Evolutionary conservation across 257 asterid genomes (phyloP).

Genomic region (Perilla frutescens): DNA sequence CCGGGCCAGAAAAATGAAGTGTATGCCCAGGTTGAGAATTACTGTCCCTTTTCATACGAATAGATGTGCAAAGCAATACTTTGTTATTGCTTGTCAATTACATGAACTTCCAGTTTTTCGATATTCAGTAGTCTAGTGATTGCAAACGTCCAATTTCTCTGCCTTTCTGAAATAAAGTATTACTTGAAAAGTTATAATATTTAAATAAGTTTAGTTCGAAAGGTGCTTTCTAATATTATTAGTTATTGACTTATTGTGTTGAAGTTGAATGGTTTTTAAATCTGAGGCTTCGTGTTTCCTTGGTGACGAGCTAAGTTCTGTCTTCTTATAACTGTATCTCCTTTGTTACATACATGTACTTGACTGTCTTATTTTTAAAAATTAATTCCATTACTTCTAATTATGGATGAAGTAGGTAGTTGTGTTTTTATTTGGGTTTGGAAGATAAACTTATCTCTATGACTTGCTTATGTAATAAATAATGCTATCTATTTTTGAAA

Average conservation of each 20-base stretch:
- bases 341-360: too few relatives aligned
- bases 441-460: neutral
- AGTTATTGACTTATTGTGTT: slow-evolving; percentile 1
- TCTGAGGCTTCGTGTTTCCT: too few relatives aligned
- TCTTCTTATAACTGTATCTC: neutral
- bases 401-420: slow-evolving; percentile 5
- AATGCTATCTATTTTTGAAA: slow-evolving; percentile 8
- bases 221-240: slow-evolving; percentile 1
- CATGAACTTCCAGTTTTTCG: slow-evolving; percentile 24
- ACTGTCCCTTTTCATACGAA: neutral
- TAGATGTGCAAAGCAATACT: neutral
- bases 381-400: neutral
- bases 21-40: slow-evolving; percentile 71
- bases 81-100: neutral
- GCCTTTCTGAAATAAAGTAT: slow-evolving; percentile 7
- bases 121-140: neutral
- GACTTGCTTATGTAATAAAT: slow-evolving; percentile 9
- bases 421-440: neutral
- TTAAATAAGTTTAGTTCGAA: neutral
- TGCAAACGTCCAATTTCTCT: slow-evolving; percentile 2
- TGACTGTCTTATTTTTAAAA: too few relatives aligned
- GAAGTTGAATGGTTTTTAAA: slow-evolving; percentile 8
- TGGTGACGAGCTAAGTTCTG: neutral
- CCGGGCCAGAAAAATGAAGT: slow-evolving; percentile 79
- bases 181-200: neutral